Evolutionary conservation across 345 rosid species (phyloP), one percentile per base, ranked within the genome.

Genomic region (Geranium brycei): DNA sequence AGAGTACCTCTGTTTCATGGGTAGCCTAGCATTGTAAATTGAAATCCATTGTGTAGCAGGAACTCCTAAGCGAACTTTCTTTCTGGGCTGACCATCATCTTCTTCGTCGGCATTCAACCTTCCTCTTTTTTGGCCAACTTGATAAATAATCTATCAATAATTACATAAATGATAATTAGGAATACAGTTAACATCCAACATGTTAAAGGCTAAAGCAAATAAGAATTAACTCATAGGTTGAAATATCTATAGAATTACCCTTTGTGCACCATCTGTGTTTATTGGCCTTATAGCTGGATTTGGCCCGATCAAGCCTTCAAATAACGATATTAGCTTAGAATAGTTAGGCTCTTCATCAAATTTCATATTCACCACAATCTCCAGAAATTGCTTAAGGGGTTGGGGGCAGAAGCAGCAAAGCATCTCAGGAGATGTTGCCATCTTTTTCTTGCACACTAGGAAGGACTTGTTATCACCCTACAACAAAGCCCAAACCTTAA

Each of bases 11-110:
- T 95, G 99, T 70, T 95, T 95, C 96, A 95, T 95, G 55, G 99
- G 96, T 73, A 69, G 79, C 68, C 93, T 86, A 53, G 99, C 96
- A 84, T 85, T 91, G 79, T 95, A 88, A 69, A 95, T 76, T 55
- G 93, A 91, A 78, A 88, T 91, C 99, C 99, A 91, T 71, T 95
- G 99, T 0, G 88, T 85, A 60, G 99, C 95, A 68, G 99, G 93
- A 73, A 88, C 87, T 74, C 99, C 97, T 61, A 85, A 59, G 16
- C 96, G 95, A 72, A 91, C 85, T 72, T 87, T 95, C 85, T 91
- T 95, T 84, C 81, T 85, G 11, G 93, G 95, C 58, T 82, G 91
- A 62, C 81, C 93, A 76, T 93, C 97, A 70, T 86, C 99, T 66
- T 84, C 91, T 47, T 86, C 97, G 23, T 88, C 99, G 61, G 73